Evolutionary conservation across 768 basidiomycete genomes (phyloP), one percentile per base, ranked within the genome.

Genomic region (Agaricus blazei): DNA sequence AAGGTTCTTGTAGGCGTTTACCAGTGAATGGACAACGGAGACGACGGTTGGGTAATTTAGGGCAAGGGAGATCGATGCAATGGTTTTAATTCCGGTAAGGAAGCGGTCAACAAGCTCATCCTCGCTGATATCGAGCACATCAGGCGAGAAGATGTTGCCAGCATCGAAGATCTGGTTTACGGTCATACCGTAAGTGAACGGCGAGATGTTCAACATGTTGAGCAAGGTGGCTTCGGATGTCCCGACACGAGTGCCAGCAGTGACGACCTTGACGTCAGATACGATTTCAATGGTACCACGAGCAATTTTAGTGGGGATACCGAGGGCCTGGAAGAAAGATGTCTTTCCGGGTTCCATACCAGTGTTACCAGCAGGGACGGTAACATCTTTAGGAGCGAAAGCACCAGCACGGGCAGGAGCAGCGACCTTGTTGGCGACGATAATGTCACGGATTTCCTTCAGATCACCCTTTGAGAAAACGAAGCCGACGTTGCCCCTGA

Each of bases 291-390:
- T 98, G 53, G 97, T 98, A 81, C 97, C 97, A 86, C 97, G 90
- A 50, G 97, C 95, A 63, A 99, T 98, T 85, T 99, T 99, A 73
- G 97, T 99, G 46, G 97, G 96, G 74, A 99, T 95, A 79, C 90
- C 88, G 68, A 99, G 88, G 56, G 97, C 97, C 82, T 99, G 97
- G 93, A 99, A 99, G 93, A 98, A 99, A 65, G 97, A 97, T 59
- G 97, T 99, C 83, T 99, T 99, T 68, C 96, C 97, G 65, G 97
- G 97, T 73, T 98, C 97, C 97, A 99, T 99, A 74, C 95, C 95
- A 54, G 97, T 99, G 87, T 98, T 98, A 58, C 94, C 88, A 44
- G 87, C 93, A 36, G 95, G 93, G 63, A 99, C 90, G 58, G 75
- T 76, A 67, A 98, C 96, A 65, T 98, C 88, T 76, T 83, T 85